Percentiles rank a stretch among this genome's conserved stretches.
Evolutionary conservation across 495 filamentous ascomycete species (phyloP).

Genomic region (Talaromyces thailandensis): DNA sequence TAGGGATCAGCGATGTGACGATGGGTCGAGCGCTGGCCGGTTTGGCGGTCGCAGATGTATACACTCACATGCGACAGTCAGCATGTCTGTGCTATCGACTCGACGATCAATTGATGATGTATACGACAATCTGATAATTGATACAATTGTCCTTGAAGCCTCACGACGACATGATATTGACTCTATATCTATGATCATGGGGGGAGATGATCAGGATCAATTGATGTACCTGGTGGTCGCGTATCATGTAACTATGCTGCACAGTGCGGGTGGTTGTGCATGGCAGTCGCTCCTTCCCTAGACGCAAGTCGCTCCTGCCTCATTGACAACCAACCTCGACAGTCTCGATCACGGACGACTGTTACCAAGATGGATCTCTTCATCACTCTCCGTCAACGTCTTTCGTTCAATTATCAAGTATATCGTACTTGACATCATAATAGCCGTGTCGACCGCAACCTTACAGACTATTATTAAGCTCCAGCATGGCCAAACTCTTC

Average conservation of each 20-base stretch:
- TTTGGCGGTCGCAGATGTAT: too few relatives aligned
- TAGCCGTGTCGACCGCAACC: background rate
- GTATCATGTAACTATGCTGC: too few relatives aligned
- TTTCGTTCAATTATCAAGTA: background rate
- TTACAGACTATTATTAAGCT: background rate
- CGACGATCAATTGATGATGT: too few relatives aligned
- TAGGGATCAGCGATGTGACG: too few relatives aligned
- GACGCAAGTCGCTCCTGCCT: background rate
- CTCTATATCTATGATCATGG: too few relatives aligned
- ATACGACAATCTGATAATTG: too few relatives aligned
- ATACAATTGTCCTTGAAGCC: too few relatives aligned
- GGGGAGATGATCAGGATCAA: too few relatives aligned
- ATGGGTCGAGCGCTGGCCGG: background rate
- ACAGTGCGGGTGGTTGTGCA: background rate
- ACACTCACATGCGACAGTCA: background rate
- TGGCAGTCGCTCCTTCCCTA: background rate
- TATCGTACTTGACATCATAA: background rate
- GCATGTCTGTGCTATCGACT: background rate
- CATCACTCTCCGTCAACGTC: background rate
- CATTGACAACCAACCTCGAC: background rate
- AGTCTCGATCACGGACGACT: background rate
- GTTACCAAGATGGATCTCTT: background rate
- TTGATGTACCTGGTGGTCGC: too few relatives aligned
- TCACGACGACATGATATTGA: too few relatives aligned
- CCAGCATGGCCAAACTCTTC: background rate